Conservation (phyloP, 495 filamentous ascomycete species). For the Chaetomium tenue region DNA sequence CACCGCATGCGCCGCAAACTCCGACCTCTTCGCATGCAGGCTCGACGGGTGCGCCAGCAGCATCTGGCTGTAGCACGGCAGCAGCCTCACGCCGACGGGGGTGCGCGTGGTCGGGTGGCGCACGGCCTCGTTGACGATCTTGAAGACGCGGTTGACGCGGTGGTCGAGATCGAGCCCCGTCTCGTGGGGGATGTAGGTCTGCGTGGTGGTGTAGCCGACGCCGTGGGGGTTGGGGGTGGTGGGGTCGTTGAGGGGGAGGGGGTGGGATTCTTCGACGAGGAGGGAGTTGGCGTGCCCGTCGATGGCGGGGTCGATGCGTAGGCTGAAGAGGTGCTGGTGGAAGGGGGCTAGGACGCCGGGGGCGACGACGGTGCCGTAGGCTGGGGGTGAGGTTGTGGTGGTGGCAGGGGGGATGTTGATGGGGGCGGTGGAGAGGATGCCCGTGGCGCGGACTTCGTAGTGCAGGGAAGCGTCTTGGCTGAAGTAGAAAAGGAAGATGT, state of each 20-base stretch:
- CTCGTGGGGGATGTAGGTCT: slow-evolving; percentile 60
- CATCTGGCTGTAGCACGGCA: slow-evolving; percentile 71
- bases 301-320: slow-evolving; percentile 79
- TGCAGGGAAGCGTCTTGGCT: slow-evolving; percentile 73
- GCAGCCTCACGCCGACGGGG: slow-evolving; percentile 66
- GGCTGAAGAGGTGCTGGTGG: slow-evolving; percentile 91
- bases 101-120: slow-evolving; percentile 71
- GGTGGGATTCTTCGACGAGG: slow-evolving; percentile 68
- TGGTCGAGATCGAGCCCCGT: slow-evolving; percentile 55
- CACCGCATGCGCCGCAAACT: slow-evolving; percentile 78
- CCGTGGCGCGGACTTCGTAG: slow-evolving; percentile 84
- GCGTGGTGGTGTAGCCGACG: slow-evolving; percentile 67
- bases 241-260: slow-evolving; percentile 48
- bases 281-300: slow-evolving; percentile 73
- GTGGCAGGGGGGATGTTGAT: too few species aligned
- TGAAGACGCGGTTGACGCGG: slow-evolving; percentile 67
- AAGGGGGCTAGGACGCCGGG: slow-evolving; percentile 71
- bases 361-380: slow-evolving; percentile 80
- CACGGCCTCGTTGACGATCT: slow-evolving; percentile 70
- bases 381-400: slow-evolving; percentile 52
- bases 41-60: slow-evolving; percentile 69
- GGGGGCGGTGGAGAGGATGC: slow-evolving; percentile 80
- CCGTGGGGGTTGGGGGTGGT: slow-evolving; percentile 72
- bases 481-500: slow-evolving; percentile 80
- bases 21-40: slow-evolving; percentile 69